These are phyloP conservation scores for Galerina sulciceps DNA, from an alignment of 768 basidiomycete genomes.

Conservation along the genomic window DNA sequence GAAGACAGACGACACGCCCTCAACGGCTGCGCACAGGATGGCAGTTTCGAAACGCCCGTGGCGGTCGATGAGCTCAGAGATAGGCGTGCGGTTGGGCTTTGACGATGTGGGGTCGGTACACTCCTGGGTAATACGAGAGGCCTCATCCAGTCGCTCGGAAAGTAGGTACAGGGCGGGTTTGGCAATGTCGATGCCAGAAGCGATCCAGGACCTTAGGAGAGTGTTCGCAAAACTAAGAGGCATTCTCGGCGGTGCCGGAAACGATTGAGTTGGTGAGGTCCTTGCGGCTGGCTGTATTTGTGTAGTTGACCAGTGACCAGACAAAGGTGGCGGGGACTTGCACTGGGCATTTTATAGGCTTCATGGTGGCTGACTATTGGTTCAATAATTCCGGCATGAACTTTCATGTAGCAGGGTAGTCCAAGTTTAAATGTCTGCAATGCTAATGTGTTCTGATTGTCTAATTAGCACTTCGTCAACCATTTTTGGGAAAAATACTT, in stretches of 20 bases:
- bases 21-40: slow-evolving; percentile 7
- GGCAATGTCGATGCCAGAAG: slow-evolving; percentile 4
- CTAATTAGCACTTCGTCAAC: too few relatives aligned
- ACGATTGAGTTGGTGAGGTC: background rate
- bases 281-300: too few relatives aligned
- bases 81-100: background rate
- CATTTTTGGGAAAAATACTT: too few relatives aligned
- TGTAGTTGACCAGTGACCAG: too few relatives aligned
- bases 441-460: too few relatives aligned
- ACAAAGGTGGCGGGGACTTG: too few relatives aligned
- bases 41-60: slow-evolving; percentile 12
- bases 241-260: background rate
- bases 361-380: too few relatives aligned
- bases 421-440: too few relatives aligned
- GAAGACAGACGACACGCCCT: slow-evolving; percentile 8
- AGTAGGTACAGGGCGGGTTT: slow-evolving; percentile 10
- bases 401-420: too few relatives aligned
- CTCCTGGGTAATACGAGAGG: background rate
- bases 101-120: background rate
- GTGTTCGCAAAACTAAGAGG: background rate
- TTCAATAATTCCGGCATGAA: too few relatives aligned
- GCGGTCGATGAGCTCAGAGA: slow-evolving; percentile 6
- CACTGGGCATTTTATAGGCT: too few relatives aligned
- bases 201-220: background rate
- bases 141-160: slow-evolving; percentile 6